Conservation (phyloP, 2,329 filamentous ascomycete genomes). For the Gnomoniopsis smithogilvyi region DNA sequence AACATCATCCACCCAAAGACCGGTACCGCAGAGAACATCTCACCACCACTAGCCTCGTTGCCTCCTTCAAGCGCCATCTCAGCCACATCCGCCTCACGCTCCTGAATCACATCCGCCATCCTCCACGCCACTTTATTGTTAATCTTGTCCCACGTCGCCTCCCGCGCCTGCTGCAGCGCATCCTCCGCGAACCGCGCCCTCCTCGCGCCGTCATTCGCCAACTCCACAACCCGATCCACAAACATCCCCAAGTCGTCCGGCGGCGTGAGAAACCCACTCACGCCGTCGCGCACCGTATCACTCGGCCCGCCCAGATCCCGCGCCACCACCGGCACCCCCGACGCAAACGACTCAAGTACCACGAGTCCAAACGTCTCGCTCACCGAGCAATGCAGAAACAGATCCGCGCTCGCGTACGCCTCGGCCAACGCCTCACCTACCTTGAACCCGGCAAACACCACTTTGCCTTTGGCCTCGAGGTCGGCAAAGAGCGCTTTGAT, state of each 20-base stretch:
- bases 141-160: constrained; percentile 69
- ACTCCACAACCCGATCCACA: constrained; percentile 46
- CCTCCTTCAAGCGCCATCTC: constrained; percentile 7
- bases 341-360: constrained; percentile 69
- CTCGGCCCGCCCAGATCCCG: constrained; percentile 68
- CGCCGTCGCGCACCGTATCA: constrained; percentile 59
- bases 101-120: constrained; percentile 52
- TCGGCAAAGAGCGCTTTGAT: constrained; percentile 57
- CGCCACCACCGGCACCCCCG: constrained; percentile 65
- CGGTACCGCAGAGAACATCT: constrained; percentile 24
- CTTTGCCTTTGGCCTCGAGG: constrained; percentile 45
- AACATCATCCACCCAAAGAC: constrained; percentile 43
- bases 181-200: constrained; percentile 42
- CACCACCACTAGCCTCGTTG: background rate
- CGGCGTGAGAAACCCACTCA: constrained; percentile 58
- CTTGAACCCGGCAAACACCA: constrained; percentile 65
- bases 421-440: constrained; percentile 58
- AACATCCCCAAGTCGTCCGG: constrained; percentile 59
- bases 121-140: constrained; percentile 67
- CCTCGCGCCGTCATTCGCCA: constrained; percentile 43
- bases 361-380: constrained; percentile 72
- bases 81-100: constrained; percentile 35
- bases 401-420: constrained; percentile 64
- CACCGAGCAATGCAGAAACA: constrained; percentile 70
- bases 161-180: constrained; percentile 54